These are phyloP conservation scores for Naematelia aurantialba DNA, from an alignment of 768 basidiomycete genomes.

Conservation along the genomic window DNA sequence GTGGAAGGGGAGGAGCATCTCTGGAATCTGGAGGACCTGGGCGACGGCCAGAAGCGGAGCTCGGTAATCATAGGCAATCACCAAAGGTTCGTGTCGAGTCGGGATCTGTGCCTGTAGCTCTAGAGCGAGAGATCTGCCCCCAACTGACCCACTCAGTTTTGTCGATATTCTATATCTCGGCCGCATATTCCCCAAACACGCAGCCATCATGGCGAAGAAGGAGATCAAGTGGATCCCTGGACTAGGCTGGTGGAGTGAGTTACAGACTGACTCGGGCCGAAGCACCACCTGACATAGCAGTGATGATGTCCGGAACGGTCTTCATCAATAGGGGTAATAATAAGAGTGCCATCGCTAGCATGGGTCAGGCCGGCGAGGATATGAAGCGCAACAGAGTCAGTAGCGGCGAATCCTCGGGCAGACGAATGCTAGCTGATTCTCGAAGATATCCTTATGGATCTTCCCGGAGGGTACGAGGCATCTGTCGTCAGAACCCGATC, in stretches of 20 bases:
- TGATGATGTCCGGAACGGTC: constrained; percentile 84
- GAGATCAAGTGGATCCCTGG: constrained; percentile 73
- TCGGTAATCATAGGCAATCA: constrained; percentile 80
- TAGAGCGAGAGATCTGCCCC: too few relatives aligned
- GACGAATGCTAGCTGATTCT: background rate
- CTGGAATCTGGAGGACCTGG: constrained; percentile 25
- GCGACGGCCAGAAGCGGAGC: constrained; percentile 56
- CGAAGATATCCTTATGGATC: constrained; percentile 76
- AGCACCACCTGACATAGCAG: constrained; percentile 23
- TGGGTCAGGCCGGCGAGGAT: constrained; percentile 69
- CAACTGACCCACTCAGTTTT: too few relatives aligned
- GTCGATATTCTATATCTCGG: constrained; percentile 65
- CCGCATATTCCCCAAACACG: constrained; percentile 73
- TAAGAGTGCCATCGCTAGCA: constrained; percentile 64
- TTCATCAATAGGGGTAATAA: constrained; percentile 85
- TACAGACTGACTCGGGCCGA: too few relatives aligned
- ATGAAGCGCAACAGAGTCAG: constrained; percentile 61
- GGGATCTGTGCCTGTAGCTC: too few relatives aligned
- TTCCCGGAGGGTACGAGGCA: constrained; percentile 94
- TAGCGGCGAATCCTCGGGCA: background rate
- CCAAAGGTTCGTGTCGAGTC: constrained; percentile 64
- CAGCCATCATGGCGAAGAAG: constrained; percentile 89
- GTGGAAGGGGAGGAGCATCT: constrained; percentile 87
- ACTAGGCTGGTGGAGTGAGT: constrained; percentile 71
- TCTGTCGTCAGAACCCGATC: constrained; percentile 60